Conservation (phyloP, 2,329 filamentous ascomycete genomes). For the Colletotrichum viniferum region DNA sequence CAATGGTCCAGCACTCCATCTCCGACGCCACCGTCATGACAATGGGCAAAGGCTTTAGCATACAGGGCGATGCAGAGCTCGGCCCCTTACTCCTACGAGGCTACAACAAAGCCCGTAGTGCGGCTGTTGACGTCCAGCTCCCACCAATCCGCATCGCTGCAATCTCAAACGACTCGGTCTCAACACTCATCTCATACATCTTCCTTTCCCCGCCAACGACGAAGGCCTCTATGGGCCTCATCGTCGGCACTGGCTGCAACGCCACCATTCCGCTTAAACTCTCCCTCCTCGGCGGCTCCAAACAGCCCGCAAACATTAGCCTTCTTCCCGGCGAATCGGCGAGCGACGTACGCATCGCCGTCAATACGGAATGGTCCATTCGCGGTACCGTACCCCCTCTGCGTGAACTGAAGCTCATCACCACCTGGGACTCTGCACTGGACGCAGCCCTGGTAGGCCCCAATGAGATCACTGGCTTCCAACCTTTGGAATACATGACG, state of each 20-base stretch:
- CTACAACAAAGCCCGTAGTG: conserved; percentile 55
- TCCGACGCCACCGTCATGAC: conserved; percentile 67
- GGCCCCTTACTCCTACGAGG: conserved; percentile 62
- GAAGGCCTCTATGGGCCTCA: conserved; percentile 78
- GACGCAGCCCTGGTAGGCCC: conserved; percentile 69
- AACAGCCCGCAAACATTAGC: conserved; percentile 56
- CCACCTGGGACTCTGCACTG: conserved; percentile 71
- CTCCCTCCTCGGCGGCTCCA: conserved; percentile 65
- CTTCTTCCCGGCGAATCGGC: conserved; percentile 49
- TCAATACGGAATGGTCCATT: conserved; percentile 88
- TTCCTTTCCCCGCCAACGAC: conserved; percentile 68
- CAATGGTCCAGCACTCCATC: conserved; percentile 68
- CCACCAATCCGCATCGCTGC: conserved; percentile 74
- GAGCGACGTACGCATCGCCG: conserved; percentile 68
- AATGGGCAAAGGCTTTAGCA: conserved; percentile 75
- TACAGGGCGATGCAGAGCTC: conserved; percentile 64
- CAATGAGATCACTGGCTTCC: conserved; percentile 75
- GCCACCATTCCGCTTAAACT: conserved; percentile 77
- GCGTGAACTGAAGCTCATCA: conserved; percentile 66
- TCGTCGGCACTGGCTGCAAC: conserved; percentile 82
- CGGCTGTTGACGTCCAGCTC: conserved; percentile 36
- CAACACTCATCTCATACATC: conserved; percentile 78
- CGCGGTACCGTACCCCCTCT: conserved; percentile 74
- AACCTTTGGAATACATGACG: conserved; percentile 86
- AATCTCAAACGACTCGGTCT: conserved; percentile 82